A percentile compares a stretch with the other conserved stretches of the same genome.
Evolutionary conservation across 2,329 filamentous ascomycete genomes (phyloP).

Genomic region (Alternaria gaisen): DNA sequence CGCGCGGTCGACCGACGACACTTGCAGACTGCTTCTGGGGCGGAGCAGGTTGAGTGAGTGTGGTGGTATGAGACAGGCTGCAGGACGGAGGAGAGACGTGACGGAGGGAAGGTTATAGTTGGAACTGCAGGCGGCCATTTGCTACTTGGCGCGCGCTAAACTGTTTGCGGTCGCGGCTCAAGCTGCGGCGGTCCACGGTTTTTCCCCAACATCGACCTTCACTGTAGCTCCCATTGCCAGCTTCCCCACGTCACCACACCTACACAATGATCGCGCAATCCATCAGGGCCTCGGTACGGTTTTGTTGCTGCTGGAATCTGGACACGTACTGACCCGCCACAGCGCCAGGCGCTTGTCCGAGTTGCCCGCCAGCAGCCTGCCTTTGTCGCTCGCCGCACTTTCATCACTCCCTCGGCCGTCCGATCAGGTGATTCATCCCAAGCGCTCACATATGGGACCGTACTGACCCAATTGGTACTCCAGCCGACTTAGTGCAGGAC

Average conservation of each 20-base stretch:
- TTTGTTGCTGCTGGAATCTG: constrained; percentile 10
- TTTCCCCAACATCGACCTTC: constrained; percentile 34
- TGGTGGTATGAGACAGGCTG: constrained; percentile 31
- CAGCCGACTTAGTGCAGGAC: constrained; percentile 97
- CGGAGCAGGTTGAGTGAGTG: constrained; percentile 27
- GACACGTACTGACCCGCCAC: constrained; percentile 40
- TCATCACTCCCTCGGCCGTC: constrained; percentile 68
- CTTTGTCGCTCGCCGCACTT: constrained; percentile 67
- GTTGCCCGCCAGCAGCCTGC: constrained; percentile 65
- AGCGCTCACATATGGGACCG: constrained; percentile 22
- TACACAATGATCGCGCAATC: constrained; percentile 67
- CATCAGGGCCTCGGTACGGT: constrained; percentile 67
- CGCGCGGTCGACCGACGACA: constrained; percentile 22
- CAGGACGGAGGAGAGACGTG: constrained; percentile 11
- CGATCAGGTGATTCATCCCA: constrained; percentile 66
- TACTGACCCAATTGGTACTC: constrained; percentile 47
- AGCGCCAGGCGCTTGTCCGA: constrained; percentile 70
- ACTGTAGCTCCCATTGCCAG: constrained; percentile 44
- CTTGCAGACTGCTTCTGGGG: constrained; percentile 20
- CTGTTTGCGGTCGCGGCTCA: constrained; percentile 31
- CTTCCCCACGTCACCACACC: constrained; percentile 39
- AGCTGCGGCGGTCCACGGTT: constrained; percentile 26
- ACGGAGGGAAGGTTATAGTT: constrained; percentile 1
- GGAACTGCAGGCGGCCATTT: constrained; percentile 11
- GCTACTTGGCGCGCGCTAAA: constrained; percentile 27